These are phyloP conservation scores for Claviceps maximensis DNA, from an alignment of 2,329 filamentous ascomycete species.

Conservation along the genomic window DNA sequence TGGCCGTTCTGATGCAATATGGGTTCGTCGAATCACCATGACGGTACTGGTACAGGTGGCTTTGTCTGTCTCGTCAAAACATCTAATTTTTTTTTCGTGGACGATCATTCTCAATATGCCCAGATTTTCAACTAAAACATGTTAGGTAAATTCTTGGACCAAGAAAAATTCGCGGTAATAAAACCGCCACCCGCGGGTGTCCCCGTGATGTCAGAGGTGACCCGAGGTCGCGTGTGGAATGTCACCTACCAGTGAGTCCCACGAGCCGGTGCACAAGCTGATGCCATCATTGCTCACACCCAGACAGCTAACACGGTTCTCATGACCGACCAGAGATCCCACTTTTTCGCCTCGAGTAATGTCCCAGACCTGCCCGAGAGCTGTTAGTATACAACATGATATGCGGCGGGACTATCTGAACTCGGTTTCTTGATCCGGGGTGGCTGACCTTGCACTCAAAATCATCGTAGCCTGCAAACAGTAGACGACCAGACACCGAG, in stretches of 20 bases:
- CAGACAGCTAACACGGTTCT: conserved; percentile 97
- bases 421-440: neutral
- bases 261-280: conserved; percentile 97
- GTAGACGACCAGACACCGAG: conserved; percentile 84
- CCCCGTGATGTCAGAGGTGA: no score
- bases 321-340: conserved; percentile 89
- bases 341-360: conserved; percentile 93
- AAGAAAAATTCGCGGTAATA: neutral
- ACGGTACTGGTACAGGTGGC: conserved; percentile 17
- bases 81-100: conserved; percentile 11
- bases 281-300: conserved; percentile 98
- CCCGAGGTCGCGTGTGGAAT: neutral
- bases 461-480: conserved; percentile 97
- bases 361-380: conserved; percentile 74
- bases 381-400: conserved; percentile 5
- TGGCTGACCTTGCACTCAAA: conserved; percentile 90
- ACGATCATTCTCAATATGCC: conserved; percentile 49
- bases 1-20: conserved; percentile 18
- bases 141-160: conserved; percentile 7
- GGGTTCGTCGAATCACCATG: conserved; percentile 11
- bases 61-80: conserved; percentile 16
- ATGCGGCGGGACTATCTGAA: neutral
- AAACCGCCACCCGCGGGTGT: neutral
- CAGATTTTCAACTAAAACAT: conserved; percentile 64
- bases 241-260: conserved; percentile 86